Conservation (phyloP, 2,329 filamentous ascomycete species). For the Trichoderma polysporum region DNA sequence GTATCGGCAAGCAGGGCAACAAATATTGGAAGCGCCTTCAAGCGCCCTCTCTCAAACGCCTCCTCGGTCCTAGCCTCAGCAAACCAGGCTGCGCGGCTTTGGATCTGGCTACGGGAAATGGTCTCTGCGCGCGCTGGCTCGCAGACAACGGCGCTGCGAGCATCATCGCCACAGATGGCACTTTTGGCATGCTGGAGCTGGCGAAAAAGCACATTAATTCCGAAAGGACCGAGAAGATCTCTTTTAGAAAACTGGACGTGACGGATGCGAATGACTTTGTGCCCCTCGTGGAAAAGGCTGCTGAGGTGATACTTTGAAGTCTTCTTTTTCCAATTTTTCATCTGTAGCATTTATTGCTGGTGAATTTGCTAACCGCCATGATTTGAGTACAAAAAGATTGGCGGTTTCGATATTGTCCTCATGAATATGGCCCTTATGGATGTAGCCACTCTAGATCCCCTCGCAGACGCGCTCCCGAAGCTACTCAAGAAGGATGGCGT, state of each 20-base stretch:
- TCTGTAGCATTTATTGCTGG: not conserved
- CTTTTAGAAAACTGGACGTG: constrained; percentile 39
- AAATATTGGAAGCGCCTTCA: constrained; percentile 46
- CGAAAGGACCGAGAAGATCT: constrained; percentile 26
- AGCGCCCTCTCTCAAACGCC: constrained; percentile 40
- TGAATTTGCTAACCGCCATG: not conserved
- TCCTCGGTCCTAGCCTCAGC: constrained; percentile 31
- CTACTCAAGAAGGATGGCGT: constrained; percentile 43
- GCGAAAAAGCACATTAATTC: constrained; percentile 27
- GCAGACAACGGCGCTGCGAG: constrained; percentile 33
- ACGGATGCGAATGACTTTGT: constrained; percentile 31
- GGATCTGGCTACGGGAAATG: constrained; percentile 52
- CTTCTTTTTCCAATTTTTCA: not conserved
- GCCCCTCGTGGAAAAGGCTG: constrained; percentile 16
- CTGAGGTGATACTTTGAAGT: constrained; percentile 12
- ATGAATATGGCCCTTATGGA: constrained; percentile 54
- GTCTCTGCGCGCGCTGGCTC: constrained; percentile 47
- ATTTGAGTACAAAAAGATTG: constrained; percentile 24
- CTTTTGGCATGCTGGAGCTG: constrained; percentile 40
- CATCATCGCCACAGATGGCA: constrained; percentile 49
- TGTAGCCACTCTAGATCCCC: constrained; percentile 42
- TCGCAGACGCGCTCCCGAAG: constrained; percentile 41
- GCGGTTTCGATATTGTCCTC: constrained; percentile 43
- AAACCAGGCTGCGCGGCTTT: constrained; percentile 36
- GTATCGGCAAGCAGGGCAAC: constrained; percentile 42